Base-by-base conservation (phyloP, 1,284 basidiomycete genomes). In the Xanthoconium separans region DNA sequence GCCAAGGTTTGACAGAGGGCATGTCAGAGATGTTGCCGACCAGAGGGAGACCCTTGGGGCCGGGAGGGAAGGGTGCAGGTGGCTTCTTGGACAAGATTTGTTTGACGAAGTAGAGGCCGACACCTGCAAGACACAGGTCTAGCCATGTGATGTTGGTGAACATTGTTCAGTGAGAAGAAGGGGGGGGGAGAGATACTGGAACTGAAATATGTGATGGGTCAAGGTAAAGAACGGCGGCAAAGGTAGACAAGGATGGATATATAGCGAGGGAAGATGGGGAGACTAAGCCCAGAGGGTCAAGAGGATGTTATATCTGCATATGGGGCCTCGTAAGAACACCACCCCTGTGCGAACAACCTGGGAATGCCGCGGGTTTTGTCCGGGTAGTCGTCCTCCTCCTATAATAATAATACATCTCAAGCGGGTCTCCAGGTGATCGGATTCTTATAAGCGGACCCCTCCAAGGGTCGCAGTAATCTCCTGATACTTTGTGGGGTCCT, bases 1-100 rank as follows among this genome's bases (percentile, higher is more conserved):
- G 40, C 69, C 69, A 70, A 15, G 68, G 71, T 29, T 62, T 68
- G 39, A 58, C 42, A 20, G 66, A 61, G 22, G 69, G 69, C 65
- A 72, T 72, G 20, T 73, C 71, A 4, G 71, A 58, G n/a, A 70
- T 54, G 50, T 72, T 72, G 1, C 69, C 71, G 27, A 70, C 12
- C 6, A 73, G 43, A 5, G 70, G 70, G 30, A 68, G 58, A 9
- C 61, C 60, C 45, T 62, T 69, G 7, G 69, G 69, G 1, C 71
- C 71, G 0, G 69, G 69, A 15, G 71, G 69, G 34, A 64, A 59
- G 3, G 66, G 64, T 0, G 65, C 65, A 16, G 52, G 60, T 12
- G 45, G 55, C 33, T 44, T 67, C 49, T 60, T 68, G 15, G 54
- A 12, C 9, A 70, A n/a, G 0, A 60, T 15, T 50, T 54, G 60